Conservation (phyloP, 352 stramenopile species). For the Phytopythium boreale region DNA sequence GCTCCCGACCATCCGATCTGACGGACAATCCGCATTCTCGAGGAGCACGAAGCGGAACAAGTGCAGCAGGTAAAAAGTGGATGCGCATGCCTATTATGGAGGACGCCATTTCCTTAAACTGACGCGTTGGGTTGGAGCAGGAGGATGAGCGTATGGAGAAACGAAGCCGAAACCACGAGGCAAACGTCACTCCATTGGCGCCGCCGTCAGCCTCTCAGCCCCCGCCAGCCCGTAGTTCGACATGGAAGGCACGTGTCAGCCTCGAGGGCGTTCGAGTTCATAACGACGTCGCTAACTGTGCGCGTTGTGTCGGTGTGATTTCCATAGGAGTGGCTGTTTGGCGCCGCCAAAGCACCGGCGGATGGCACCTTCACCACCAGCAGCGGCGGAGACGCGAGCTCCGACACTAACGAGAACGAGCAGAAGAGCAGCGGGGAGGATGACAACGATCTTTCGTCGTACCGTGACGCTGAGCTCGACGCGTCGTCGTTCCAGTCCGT, state of each 20-base stretch:
- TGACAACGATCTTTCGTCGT: constrained; percentile 14
- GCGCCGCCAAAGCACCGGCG: background rate
- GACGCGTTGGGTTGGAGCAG: background rate
- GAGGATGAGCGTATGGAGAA: background rate
- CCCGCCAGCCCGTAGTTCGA: background rate
- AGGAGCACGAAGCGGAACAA: constrained; percentile 27
- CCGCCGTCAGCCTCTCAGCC: background rate
- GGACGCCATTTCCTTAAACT: background rate
- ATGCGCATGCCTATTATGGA: background rate
- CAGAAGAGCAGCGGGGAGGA: constrained; percentile 18
- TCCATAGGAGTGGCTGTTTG: constrained; percentile 24
- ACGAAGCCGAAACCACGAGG: background rate
- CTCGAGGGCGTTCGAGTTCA: background rate
- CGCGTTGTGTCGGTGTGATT: background rate
- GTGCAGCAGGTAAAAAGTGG: background rate
- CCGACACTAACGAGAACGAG: constrained; percentile 12
- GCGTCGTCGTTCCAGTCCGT: constrained; percentile 1
- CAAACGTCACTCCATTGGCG: background rate
- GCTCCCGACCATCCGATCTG: constrained; percentile 45
- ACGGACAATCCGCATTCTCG: constrained; percentile 38
- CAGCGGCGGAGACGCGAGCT: constrained; percentile 1
- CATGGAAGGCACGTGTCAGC: background rate
- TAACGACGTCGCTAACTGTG: too few relatives aligned
- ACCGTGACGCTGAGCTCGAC: constrained; percentile 23
- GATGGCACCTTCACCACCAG: background rate